Evolutionary conservation across 352 stramenopile species (phyloP).

Genomic region (Phytophthora sansomeana): DNA sequence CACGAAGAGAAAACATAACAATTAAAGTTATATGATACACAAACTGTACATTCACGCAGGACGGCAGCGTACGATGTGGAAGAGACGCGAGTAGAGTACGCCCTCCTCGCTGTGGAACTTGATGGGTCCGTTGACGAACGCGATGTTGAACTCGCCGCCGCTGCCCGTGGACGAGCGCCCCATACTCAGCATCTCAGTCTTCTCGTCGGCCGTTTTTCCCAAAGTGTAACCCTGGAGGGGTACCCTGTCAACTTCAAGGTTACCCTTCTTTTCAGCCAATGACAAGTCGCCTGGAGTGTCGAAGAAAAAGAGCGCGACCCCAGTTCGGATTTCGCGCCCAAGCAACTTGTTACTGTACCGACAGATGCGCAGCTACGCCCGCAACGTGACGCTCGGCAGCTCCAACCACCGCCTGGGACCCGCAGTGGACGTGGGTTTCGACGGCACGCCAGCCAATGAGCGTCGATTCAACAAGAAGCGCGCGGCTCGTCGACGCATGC

Average conservation of each 20-base stretch:
- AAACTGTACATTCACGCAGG: not conserved
- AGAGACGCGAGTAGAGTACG: constrained; percentile 81
- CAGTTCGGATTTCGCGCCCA: constrained; percentile 44
- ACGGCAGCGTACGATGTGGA: constrained; percentile 76
- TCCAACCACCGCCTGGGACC: constrained; percentile 26
- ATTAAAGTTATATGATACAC: not conserved
- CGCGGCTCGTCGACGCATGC: constrained; percentile 49
- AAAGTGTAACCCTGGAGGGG: constrained; percentile 12
- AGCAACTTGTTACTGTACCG: constrained; percentile 2
- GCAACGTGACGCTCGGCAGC: constrained; percentile 30
- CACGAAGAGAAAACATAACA: constrained; percentile 1
- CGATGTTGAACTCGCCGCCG: constrained; percentile 77
- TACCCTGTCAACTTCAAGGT: not conserved
- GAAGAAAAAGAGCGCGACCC: constrained; percentile 26
- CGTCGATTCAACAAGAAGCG: constrained; percentile 39
- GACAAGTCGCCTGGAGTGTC: not conserved
- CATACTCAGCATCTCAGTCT: constrained; percentile 40
- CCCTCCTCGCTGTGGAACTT: constrained; percentile 86
- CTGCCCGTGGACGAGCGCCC: constrained; percentile 32
- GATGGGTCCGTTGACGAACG: constrained; percentile 86
- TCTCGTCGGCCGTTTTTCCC: constrained; percentile 23
- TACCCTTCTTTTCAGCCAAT: not conserved
- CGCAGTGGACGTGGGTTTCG: constrained; percentile 19
- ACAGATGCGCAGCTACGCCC: constrained; percentile 30
- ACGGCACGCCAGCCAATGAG: constrained; percentile 20